Evolutionary conservation across 257 asterid genomes (phyloP).

Genomic region (Thymus quinquecostatus): DNA sequence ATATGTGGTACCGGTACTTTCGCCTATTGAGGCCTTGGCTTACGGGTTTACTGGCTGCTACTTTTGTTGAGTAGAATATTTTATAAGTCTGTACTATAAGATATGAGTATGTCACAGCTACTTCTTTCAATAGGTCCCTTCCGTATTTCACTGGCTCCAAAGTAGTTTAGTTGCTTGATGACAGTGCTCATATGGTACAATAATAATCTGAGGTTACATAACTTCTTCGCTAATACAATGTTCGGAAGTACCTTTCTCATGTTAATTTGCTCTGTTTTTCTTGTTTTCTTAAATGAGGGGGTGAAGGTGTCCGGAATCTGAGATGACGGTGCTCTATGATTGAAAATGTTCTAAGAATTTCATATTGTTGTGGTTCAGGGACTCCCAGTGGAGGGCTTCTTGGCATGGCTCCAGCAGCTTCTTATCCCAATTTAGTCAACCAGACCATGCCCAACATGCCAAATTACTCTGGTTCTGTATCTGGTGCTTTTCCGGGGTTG

Average conservation of each 20-base stretch:
- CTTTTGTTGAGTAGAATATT: neutral
- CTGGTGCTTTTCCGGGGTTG: conserved; percentile 93
- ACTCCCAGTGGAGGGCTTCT: conserved; percentile 83
- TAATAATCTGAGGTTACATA: neutral
- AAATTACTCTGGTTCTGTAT: conserved; percentile 86
- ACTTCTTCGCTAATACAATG: conserved; percentile 6
- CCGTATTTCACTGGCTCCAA: neutral
- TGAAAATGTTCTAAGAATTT: conserved; percentile 23
- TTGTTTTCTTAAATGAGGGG: neutral
- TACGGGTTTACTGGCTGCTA: neutral
- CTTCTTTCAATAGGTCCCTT: neutral
- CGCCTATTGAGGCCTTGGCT: neutral
- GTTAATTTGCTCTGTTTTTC: conserved; percentile 15
- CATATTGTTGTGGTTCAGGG: conserved; percentile 52
- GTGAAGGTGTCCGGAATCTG: no score
- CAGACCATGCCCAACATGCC: conserved; percentile 99
- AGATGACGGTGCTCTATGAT: conserved; percentile 18
- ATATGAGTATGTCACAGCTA: neutral
- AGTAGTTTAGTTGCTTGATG: neutral
- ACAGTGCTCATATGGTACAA: conserved; percentile 4
- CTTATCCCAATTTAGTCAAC: conserved; percentile 80
- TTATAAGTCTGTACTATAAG: no score
- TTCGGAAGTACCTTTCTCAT: neutral
- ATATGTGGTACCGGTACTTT: neutral
- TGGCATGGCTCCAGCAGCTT: conserved; percentile 71